Evolutionary conservation across 2,329 filamentous ascomycete species (phyloP).

Genomic region (Monosporascus sp.): DNA sequence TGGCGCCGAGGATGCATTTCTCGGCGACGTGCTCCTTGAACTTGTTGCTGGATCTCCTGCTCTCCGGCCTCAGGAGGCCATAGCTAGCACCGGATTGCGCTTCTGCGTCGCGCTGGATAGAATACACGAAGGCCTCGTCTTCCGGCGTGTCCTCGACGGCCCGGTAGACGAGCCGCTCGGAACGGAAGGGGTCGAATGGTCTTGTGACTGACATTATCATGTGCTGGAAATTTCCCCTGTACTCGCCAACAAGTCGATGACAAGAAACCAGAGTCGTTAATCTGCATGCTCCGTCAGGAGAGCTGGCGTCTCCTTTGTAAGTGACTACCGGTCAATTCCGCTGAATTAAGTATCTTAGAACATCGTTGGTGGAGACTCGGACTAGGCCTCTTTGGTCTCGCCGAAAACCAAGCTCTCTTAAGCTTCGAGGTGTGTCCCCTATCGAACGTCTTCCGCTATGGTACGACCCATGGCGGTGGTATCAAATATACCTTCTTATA

Average conservation of each 20-base stretch:
- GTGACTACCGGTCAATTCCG: too few species aligned
- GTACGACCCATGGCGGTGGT: too few species aligned
- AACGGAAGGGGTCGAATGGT: constrained; percentile 28
- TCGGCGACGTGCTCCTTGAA: constrained; percentile 23
- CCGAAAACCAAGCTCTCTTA: neutral
- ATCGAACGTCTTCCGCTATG: neutral
- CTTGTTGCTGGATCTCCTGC: constrained; percentile 19
- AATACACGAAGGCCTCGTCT: constrained; percentile 25
- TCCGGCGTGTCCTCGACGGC: constrained; percentile 28
- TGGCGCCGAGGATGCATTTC: constrained; percentile 27
- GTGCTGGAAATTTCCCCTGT: neutral
- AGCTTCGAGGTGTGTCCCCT: neutral
- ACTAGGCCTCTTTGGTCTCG: constrained; percentile 12
- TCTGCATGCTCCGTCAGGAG: neutral
- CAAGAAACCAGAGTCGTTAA: too few species aligned
- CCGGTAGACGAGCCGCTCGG: constrained; percentile 31
- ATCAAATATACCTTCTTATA: too few species aligned
- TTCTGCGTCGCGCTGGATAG: constrained; percentile 23
- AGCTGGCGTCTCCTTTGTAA: neutral
- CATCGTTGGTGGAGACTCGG: neutral
- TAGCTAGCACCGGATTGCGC: constrained; percentile 23
- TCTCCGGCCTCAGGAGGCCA: constrained; percentile 24
- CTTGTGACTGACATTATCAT: constrained; percentile 9
- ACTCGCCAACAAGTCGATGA: too few species aligned
- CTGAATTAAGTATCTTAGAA: neutral